These are phyloP conservation scores for Periglandula ipomoeae DNA, from an alignment of 2,329 filamentous ascomycete genomes.

Conservation along the genomic window DNA sequence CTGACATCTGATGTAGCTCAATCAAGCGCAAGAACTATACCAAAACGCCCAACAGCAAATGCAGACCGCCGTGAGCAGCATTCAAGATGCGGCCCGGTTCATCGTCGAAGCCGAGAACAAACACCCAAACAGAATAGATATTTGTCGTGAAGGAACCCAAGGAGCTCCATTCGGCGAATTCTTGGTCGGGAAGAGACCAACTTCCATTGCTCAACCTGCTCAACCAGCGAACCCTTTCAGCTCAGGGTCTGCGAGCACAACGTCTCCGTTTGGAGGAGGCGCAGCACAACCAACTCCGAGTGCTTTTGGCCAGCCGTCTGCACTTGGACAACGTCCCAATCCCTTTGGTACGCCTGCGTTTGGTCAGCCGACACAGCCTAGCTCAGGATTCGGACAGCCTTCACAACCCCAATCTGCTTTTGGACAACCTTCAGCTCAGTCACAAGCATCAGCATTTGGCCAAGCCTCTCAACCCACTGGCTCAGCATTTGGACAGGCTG, in stretches of 20 bases:
- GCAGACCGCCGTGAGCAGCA: slow-evolving; percentile 56
- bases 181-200: slow-evolving; percentile 26
- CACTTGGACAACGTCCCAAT: slow-evolving; percentile 22
- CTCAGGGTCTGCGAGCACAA: slow-evolving; percentile 9
- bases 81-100: slow-evolving; percentile 64
- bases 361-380: slow-evolving; percentile 26
- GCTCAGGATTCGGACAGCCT: slow-evolving; percentile 17
- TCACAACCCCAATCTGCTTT: slow-evolving; percentile 27
- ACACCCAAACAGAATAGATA: slow-evolving; percentile 67
- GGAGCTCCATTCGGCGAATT: slow-evolving; percentile 37
- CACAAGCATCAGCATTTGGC: slow-evolving; percentile 26
- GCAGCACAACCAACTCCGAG: slow-evolving; percentile 15
- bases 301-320: slow-evolving; percentile 31
- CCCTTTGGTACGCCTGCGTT: slow-evolving; percentile 25
- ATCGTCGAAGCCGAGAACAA: slow-evolving; percentile 55
- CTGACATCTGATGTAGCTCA: slow-evolving; percentile 33
- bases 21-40: slow-evolving; percentile 52
- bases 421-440: slow-evolving; percentile 26
- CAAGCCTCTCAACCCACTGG: slow-evolving; percentile 28
- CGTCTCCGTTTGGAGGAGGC: slow-evolving; percentile 23
- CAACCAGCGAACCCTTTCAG: slow-evolving; percentile 34
- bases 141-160: slow-evolving; percentile 40
- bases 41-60: slow-evolving; percentile 62
- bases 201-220: slow-evolving; percentile 16
- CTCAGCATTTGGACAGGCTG: slow-evolving; percentile 33